phyloP scores from a whole-genome alignment of 768 basidiomycete genomes.

The Pleurotus pulmonarius region DNA sequence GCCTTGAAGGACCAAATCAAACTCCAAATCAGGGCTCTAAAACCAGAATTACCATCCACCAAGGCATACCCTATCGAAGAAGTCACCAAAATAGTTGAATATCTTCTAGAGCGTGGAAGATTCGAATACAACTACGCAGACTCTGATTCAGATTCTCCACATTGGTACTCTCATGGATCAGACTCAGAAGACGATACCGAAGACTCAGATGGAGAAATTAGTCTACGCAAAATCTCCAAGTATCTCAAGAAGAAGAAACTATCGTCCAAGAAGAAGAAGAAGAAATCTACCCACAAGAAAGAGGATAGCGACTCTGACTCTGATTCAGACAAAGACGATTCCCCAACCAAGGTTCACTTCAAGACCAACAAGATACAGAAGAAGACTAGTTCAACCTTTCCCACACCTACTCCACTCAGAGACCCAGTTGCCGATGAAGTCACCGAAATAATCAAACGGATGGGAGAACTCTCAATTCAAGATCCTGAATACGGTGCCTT shows the following conservation, averaged over 20 bases:
- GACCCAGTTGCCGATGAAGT: not conserved
- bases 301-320: not conserved
- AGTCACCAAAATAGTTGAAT: not conserved
- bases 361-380: no score
- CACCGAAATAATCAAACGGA: conserved; percentile 2
- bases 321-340: not conserved
- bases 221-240: no score
- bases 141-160: conserved; percentile 7
- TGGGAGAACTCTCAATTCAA: conserved; percentile 1
- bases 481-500: not conserved
- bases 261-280: no score
- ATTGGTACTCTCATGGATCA: not conserved
- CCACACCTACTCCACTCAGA: not conserved
- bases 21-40: not conserved
- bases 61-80: conserved; percentile 1
- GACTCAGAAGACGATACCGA: no score
- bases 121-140: conserved; percentile 6
- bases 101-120: not conserved
- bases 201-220: no score
- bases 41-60: not conserved
- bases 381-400: not conserved
- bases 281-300: no score
- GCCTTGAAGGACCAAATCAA: not conserved
- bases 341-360: not conserved
- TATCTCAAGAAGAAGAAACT: no score